A percentile compares a stretch with the other conserved stretches of the same genome.
phyloP scores from a whole-genome alignment of 2,329 filamentous ascomycete species.

The Atkinsonella texensis region DNA sequence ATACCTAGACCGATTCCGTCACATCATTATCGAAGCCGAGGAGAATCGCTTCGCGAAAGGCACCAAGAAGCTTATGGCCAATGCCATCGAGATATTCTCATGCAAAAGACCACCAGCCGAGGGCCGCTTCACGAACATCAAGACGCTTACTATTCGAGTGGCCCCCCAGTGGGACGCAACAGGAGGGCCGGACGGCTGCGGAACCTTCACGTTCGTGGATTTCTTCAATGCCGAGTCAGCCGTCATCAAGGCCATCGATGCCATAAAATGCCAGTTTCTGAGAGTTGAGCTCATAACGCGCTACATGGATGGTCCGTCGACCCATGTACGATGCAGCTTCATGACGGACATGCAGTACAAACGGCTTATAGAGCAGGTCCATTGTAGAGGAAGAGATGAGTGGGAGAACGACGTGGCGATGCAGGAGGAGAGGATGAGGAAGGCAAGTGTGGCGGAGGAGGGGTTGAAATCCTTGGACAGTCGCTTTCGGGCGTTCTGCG shows the following conservation, averaged over 20 bases:
- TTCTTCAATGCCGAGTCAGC: slow-evolving; percentile 20
- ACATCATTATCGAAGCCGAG: slow-evolving; percentile 31
- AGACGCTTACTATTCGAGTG: slow-evolving; percentile 31
- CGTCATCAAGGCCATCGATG: slow-evolving; percentile 19
- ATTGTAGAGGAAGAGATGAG: neutral
- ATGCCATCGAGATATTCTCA: slow-evolving; percentile 26
- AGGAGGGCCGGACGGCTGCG: neutral
- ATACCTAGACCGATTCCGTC: slow-evolving; percentile 28
- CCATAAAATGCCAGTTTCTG: slow-evolving; percentile 24
- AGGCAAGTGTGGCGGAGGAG: neutral
- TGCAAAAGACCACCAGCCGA: slow-evolving; percentile 4
- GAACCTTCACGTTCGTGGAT: slow-evolving; percentile 22
- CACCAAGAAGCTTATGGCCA: slow-evolving; percentile 19
- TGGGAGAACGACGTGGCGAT: slow-evolving; percentile 13
- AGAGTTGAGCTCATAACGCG: slow-evolving; percentile 21
- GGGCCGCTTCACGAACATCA: slow-evolving; percentile 17
- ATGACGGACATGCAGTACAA: slow-evolving; percentile 9
- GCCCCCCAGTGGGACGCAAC: slow-evolving; percentile 14
- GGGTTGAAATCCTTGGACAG: slow-evolving; percentile 4
- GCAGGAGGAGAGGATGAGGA: slow-evolving; percentile 1
- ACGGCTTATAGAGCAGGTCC: neutral
- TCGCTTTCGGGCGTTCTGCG: slow-evolving; percentile 6
- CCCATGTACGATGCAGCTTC: slow-evolving; percentile 5
- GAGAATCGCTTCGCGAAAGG: slow-evolving; percentile 21
- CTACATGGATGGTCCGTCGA: slow-evolving; percentile 1